A percentile compares a stretch with the other conserved stretches of the same genome.
Conservation (phyloP, 192 early-diverging fungal species). For the Funneliformis mosseae region DNA sequence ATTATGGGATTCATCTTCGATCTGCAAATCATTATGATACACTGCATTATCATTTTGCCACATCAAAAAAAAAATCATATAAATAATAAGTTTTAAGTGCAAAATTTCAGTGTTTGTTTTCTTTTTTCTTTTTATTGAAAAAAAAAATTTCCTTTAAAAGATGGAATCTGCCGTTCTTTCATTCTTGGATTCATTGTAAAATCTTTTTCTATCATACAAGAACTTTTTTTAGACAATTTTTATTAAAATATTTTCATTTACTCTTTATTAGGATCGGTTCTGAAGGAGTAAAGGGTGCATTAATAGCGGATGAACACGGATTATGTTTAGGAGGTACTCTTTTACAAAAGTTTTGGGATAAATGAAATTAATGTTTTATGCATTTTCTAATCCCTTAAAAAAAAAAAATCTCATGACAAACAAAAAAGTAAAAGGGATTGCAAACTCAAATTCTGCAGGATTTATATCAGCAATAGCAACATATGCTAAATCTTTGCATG, state of each 20-base stretch:
- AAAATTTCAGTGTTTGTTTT: no score
- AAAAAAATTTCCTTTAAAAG: neutral
- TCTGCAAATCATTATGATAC: no score
- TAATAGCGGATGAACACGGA: slow-evolving; percentile 48
- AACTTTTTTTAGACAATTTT: neutral
- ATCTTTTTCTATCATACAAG: neutral
- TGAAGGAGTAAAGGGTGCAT: slow-evolving; percentile 44
- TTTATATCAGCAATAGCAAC: slow-evolving; percentile 47
- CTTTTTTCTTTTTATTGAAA: no score
- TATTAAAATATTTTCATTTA: neutral
- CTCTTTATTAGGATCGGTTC: slow-evolving; percentile 25
- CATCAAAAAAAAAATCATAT: no score
- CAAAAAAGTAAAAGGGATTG: slow-evolving; percentile 42
- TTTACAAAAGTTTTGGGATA: neutral
- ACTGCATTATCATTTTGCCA: no score
- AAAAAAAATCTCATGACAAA: slow-evolving; percentile 16
- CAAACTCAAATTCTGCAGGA: slow-evolving; percentile 46
- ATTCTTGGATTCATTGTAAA: slow-evolving; percentile 2
- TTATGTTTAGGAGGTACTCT: slow-evolving; percentile 47
- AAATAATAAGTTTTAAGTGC: no score
- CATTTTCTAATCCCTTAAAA: neutral
- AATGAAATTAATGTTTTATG: neutral
- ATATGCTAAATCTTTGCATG: slow-evolving; percentile 39
- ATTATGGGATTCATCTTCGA: no score
- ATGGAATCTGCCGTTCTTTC: neutral